These are phyloP conservation scores for Aureobasidium sp. DNA, from an alignment of 2,329 filamentous ascomycete species.

Conservation along the genomic window DNA sequence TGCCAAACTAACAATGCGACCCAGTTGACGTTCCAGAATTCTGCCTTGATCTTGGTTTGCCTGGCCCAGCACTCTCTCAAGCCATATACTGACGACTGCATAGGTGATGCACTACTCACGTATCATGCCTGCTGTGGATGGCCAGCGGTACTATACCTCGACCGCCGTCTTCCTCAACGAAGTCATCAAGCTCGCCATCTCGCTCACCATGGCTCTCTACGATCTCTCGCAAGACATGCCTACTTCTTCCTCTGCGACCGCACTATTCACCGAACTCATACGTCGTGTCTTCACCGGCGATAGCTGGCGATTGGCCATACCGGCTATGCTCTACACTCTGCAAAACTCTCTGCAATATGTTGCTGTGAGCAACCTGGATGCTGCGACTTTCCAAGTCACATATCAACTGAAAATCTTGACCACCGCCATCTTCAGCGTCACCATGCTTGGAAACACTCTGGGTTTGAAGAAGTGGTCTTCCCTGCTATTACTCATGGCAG, in stretches of 20 bases:
- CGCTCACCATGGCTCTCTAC: conserved; percentile 78
- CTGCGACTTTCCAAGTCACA: conserved; percentile 86
- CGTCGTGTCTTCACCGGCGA: conserved; percentile 79
- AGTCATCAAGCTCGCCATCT: conserved; percentile 80
- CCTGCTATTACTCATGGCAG: conserved; percentile 69
- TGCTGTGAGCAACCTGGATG: conserved; percentile 82
- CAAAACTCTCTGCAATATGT: conserved; percentile 94
- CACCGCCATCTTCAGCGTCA: conserved; percentile 78
- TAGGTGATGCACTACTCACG: conserved; percentile 92
- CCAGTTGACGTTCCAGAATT: conserved; percentile 75
- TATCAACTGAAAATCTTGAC: conserved; percentile 94
- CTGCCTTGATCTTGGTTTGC: conserved; percentile 62
- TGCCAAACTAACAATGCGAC: conserved; percentile 22
- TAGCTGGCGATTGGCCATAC: conserved; percentile 90
- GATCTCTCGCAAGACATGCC: conserved; percentile 74
- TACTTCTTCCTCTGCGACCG: conserved; percentile 70
- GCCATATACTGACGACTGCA: not conserved
- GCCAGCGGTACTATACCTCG: conserved; percentile 85
- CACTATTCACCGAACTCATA: conserved; percentile 72
- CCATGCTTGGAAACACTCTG: conserved; percentile 65
- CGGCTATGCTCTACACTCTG: conserved; percentile 79
- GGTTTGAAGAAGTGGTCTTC: conserved; percentile 71
- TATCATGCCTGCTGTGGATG: conserved; percentile 77
- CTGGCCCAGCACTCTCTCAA: conserved; percentile 19
- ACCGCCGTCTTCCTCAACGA: conserved; percentile 94